phyloP scores from a whole-genome alignment of 768 basidiomycete species.

The Dentipellis sp. region DNA sequence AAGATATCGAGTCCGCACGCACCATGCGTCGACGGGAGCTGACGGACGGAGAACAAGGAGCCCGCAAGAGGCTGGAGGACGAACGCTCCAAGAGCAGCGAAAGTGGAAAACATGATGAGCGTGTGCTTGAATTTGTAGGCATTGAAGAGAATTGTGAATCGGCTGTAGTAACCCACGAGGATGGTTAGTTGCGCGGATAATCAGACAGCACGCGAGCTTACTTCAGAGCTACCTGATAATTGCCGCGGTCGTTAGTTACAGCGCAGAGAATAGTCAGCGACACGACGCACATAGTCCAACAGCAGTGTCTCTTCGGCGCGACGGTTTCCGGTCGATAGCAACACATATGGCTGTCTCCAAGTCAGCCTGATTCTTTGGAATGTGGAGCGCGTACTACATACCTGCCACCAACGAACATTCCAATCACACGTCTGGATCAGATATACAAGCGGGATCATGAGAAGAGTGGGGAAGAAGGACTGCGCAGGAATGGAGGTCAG shows the following conservation, averaged over 20 bases:
- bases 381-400: constrained; percentile 20
- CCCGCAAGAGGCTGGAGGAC: constrained; percentile 51
- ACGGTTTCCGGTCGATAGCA: constrained; percentile 42
- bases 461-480: constrained; percentile 50
- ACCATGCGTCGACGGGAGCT: constrained; percentile 15
- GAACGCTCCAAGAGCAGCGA: constrained; percentile 36
- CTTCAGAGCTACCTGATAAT: constrained; percentile 4
- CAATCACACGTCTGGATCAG: constrained; percentile 46
- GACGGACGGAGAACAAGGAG: constrained; percentile 21
- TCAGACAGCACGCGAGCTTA: background rate
- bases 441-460: constrained; percentile 40
- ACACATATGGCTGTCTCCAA: constrained; percentile 52
- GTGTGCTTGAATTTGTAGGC: constrained; percentile 45
- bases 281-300: constrained; percentile 48
- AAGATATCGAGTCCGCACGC: constrained; percentile 20
- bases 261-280: background rate
- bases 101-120: constrained; percentile 42
- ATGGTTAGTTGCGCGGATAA: background rate
- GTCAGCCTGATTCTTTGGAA: background rate
- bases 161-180: background rate
- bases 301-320: constrained; percentile 52
- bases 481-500: constrained; percentile 15
- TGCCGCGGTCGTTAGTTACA: background rate
- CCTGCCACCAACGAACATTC: constrained; percentile 49
- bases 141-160: constrained; percentile 14